phyloP scores from a whole-genome alignment of 768 basidiomycete genomes.

The Hygrophorus pudorinus region DNA sequence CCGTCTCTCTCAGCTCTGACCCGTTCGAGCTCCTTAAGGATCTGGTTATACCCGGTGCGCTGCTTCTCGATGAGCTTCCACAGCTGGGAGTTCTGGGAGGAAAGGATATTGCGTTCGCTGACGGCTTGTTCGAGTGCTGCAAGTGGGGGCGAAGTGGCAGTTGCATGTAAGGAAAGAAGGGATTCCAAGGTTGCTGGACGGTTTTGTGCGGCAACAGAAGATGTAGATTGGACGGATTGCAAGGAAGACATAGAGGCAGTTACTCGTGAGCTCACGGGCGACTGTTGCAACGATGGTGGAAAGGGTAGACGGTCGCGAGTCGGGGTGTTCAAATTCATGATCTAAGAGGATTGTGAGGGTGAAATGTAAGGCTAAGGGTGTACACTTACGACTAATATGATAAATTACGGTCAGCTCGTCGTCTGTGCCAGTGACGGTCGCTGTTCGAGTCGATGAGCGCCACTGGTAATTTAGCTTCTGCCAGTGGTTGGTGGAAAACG shows the following conservation, averaged over 20 bases:
- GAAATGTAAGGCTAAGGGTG: not conserved
- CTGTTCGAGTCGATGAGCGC: too few relatives aligned
- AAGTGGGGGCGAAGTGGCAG: constrained; percentile 41
- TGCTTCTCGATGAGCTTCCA: constrained; percentile 97
- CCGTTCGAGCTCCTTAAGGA: constrained; percentile 79
- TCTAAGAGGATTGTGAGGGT: not conserved
- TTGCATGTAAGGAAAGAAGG: constrained; percentile 45
- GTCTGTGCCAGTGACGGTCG: too few relatives aligned
- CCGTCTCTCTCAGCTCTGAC: constrained; percentile 72
- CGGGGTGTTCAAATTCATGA: constrained; percentile 3
- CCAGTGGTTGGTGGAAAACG: too few relatives aligned
- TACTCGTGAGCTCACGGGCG: not conserved
- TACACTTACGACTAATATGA: too few relatives aligned
- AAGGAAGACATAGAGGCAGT: not conserved
- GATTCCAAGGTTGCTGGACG: constrained; percentile 38
- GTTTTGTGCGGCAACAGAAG: constrained; percentile 24
- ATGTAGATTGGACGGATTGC: not conserved
- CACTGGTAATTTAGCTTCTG: too few relatives aligned
- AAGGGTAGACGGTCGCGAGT: constrained; percentile 1
- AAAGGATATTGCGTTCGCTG: constrained; percentile 70
- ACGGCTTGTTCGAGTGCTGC: constrained; percentile 72
- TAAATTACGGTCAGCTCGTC: too few relatives aligned
- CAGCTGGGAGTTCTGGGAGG: constrained; percentile 79
- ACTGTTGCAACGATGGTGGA: constrained; percentile 1
- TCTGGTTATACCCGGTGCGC: constrained; percentile 66